Evolutionary conservation across 495 filamentous ascomycete genomes (phyloP).

Genomic region (Penicillium parvum): DNA sequence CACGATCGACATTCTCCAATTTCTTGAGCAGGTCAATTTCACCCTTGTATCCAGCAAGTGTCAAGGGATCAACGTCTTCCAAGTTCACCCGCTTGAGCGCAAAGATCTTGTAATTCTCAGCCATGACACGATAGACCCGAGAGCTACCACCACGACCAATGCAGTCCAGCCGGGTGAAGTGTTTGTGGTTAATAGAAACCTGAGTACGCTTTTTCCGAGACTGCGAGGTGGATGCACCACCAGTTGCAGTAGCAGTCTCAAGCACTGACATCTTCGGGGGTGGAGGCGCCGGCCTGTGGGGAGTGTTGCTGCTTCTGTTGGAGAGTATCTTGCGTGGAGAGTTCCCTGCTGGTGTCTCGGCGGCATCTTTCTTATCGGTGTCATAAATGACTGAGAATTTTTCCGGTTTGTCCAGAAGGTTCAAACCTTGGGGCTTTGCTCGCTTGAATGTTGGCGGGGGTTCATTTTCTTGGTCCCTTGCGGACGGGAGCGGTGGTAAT

Average conservation of each 20-base stretch:
- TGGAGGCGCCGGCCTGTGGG: slow-evolving; percentile 71
- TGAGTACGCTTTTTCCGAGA: slow-evolving; percentile 69
- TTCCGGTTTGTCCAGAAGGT: slow-evolving; percentile 55
- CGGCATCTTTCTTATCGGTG: slow-evolving; percentile 44
- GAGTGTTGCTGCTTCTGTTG: slow-evolving; percentile 74
- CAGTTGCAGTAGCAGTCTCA: slow-evolving; percentile 82
- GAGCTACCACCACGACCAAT: slow-evolving; percentile 90
- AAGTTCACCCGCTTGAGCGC: slow-evolving; percentile 90
- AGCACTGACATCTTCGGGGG: slow-evolving; percentile 94
- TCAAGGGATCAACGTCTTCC: slow-evolving; percentile 79
- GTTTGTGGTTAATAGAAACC: slow-evolving; percentile 84
- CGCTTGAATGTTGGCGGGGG: slow-evolving; percentile 71
- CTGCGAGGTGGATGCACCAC: slow-evolving; percentile 70
- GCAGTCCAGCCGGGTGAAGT: slow-evolving; percentile 81
- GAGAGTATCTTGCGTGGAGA: slow-evolving; percentile 68
- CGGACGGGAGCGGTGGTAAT: slow-evolving; percentile 53
- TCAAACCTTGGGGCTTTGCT: slow-evolving; percentile 54
- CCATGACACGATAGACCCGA: slow-evolving; percentile 94
- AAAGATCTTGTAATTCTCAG: slow-evolving; percentile 91
- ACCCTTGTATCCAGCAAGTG: slow-evolving; percentile 86
- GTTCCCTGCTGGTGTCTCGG: slow-evolving; percentile 40
- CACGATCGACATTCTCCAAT: slow-evolving; percentile 76
- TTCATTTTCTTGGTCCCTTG: slow-evolving; percentile 77
- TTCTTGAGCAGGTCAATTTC: slow-evolving; percentile 91
- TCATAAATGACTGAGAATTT: slow-evolving; percentile 50